Evolutionary conservation across 192 early-diverging fungal genomes (phyloP), one percentile per base, ranked within the genome.

Genomic region (Geranomyces variabilis): DNA sequence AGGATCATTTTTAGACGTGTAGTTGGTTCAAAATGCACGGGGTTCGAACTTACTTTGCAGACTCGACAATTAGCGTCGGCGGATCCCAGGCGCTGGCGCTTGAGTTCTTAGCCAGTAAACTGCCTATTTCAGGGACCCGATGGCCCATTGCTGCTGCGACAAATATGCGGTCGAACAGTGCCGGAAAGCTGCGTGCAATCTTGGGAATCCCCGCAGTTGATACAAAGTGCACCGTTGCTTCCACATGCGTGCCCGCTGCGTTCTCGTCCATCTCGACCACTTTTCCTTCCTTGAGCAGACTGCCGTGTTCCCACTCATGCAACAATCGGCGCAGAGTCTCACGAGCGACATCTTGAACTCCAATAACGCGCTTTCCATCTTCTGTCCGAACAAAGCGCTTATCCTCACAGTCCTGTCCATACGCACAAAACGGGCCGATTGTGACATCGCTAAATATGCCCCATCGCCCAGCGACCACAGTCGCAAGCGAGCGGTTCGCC

Each of bases 361-460:
- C 51, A 0, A 3, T 47, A 13, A 68, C 66, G 17, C 45, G 33
- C 17, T 28, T 61, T 0, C 78, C 84, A 58, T 88, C 86, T 22
- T 31, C 45, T 13, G 57, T 79, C 71, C 83, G 81, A 17, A 84
- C 48, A 53, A 88, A 43, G 0, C 73, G 68, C 62, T 84, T 76
- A 63, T 83, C 75, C 62, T 86, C 84, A 6, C 69, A 57, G 36
- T 86, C 80, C 14, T 71, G 19, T 19, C 86, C 84, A 73, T 75
- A 87, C 13, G 80, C 75, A 28, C 79, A n/a, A 59, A 82, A 88
- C 15, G 87, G 87, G 0, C 87, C 87, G 24, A 76, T 53, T 6
- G 81, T 66, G 15, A 86, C 73, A 59, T 88, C 87, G 45, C 76
- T 74, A 65, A 88, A 88, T 55, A 79, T 79, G 13, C 86, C 85